A percentile compares a stretch with the other conserved stretches of the same genome.
These are phyloP conservation scores for Besnoitia besnoiti DNA, from an alignment of 169 alveolate genomes.

Conservation along the genomic window DNA sequence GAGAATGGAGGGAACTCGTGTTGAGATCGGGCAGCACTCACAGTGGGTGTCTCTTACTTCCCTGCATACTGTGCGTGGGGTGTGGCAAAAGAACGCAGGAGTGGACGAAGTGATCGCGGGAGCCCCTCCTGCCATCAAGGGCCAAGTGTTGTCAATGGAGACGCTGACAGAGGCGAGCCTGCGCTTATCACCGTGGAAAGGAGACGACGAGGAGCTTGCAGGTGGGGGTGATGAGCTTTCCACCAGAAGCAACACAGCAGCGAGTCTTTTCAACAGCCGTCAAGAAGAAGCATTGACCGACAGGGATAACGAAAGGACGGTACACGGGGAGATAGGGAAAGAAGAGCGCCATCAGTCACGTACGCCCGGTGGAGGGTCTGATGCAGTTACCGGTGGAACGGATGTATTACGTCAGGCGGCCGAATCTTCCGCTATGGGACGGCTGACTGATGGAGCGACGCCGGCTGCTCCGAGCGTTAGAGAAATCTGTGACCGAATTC, in stretches of 20 bases:
- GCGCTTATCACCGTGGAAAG: background rate
- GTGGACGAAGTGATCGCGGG: background rate
- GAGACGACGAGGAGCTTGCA: background rate
- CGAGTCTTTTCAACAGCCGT: background rate
- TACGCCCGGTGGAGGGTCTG: too few relatives aligned
- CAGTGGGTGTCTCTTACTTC: background rate
- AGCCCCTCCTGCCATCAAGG: background rate
- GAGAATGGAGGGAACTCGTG: background rate
- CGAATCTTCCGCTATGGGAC: too few relatives aligned
- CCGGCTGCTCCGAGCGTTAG: too few relatives aligned
- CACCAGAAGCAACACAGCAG: background rate
- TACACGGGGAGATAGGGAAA: background rate
- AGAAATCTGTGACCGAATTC: too few relatives aligned
- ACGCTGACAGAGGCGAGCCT: background rate
- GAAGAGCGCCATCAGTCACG: too few relatives aligned
- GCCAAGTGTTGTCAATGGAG: background rate
- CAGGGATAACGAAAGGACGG: background rate
- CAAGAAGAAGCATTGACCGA: background rate
- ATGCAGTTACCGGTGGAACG: too few relatives aligned
- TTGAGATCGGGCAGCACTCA: background rate
- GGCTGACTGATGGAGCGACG: too few relatives aligned
- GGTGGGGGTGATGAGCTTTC: background rate
- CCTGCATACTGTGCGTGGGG: background rate
- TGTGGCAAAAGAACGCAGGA: background rate
- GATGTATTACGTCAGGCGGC: too few relatives aligned